Conservation (phyloP, 108 stramenopile species). For the Skeletonema marinoi region DNA sequence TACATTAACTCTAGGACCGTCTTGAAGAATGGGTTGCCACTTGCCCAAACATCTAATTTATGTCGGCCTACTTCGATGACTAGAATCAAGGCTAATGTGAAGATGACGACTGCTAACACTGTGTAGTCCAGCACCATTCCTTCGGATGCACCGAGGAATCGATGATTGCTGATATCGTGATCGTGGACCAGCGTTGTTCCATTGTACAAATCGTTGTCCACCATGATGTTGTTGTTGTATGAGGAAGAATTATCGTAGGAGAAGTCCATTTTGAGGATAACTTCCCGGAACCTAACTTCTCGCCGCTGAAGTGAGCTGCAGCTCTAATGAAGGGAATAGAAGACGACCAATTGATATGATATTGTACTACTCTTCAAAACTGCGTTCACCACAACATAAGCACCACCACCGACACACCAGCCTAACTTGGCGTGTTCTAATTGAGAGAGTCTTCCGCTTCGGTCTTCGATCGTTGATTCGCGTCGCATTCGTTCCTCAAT, state of each 20-base stretch:
- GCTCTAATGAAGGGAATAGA: too few species aligned
- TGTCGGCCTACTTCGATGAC: slow-evolving; percentile 73
- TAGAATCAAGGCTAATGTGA: slow-evolving; percentile 72
- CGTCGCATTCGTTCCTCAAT: too few species aligned
- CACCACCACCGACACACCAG: too few species aligned
- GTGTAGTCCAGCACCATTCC: slow-evolving; percentile 55
- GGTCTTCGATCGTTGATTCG: too few species aligned
- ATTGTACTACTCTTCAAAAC: too few species aligned
- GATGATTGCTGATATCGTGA: neutral
- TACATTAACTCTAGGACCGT: slow-evolving; percentile 78
- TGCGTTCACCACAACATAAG: too few species aligned
- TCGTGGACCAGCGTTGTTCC: neutral
- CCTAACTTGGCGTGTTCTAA: too few species aligned
- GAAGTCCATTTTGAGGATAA: too few species aligned
- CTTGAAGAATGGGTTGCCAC: slow-evolving; percentile 67
- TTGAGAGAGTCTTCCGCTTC: too few species aligned
- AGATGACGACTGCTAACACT: slow-evolving; percentile 57
- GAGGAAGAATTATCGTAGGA: too few species aligned
- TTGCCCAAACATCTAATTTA: slow-evolving; percentile 63
- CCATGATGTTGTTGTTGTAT: neutral
- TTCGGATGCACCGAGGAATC: neutral
- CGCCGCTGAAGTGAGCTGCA: neutral
- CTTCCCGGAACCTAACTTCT: too few species aligned
- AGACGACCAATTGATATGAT: too few species aligned
- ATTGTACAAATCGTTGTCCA: neutral